These are phyloP conservation scores for Geotrichum candidum DNA, from an alignment of 1,139 yeast species.

Conservation along the genomic window DNA sequence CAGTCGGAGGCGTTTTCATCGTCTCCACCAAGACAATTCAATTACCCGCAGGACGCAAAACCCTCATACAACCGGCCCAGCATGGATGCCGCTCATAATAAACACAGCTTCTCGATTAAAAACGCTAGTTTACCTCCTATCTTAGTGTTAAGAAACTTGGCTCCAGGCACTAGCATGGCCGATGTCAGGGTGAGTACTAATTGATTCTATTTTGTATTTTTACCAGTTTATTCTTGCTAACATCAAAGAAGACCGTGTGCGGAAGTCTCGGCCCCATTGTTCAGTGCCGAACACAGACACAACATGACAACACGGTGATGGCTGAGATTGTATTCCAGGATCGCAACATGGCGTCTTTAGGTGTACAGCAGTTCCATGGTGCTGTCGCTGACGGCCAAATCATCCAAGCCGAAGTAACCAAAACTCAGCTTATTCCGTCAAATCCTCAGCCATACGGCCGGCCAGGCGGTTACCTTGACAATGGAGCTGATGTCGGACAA, in stretches of 20 bases:
- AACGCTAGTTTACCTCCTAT: constrained; percentile 29
- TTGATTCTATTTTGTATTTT: neutral
- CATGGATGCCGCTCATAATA: neutral
- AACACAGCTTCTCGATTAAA: constrained; percentile 21
- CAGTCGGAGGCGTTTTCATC: neutral
- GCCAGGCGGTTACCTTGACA: neutral
- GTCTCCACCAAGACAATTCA: neutral
- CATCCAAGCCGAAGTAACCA: constrained; percentile 24
- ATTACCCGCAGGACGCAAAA: neutral
- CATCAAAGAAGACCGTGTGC: constrained; percentile 20
- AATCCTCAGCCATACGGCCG: neutral
- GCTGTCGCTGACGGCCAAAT: constrained; percentile 29
- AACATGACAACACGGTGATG: constrained; percentile 20
- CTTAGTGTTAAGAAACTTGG: constrained; percentile 26
- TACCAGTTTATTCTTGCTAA: neutral
- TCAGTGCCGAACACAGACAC: constrained; percentile 24
- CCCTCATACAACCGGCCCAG: neutral
- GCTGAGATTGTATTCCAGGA: constrained; percentile 29
- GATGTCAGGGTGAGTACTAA: constrained; percentile 22
- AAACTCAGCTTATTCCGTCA: constrained; percentile 23
- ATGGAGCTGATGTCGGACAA: neutral
- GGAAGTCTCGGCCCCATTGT: constrained; percentile 24
- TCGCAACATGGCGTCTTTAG: constrained; percentile 22
- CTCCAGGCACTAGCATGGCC: constrained; percentile 27
- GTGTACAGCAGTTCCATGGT: constrained; percentile 26